These are phyloP conservation scores for Epichloe bromicola DNA, from an alignment of 2,329 filamentous ascomycete species.

Conservation along the genomic window DNA sequence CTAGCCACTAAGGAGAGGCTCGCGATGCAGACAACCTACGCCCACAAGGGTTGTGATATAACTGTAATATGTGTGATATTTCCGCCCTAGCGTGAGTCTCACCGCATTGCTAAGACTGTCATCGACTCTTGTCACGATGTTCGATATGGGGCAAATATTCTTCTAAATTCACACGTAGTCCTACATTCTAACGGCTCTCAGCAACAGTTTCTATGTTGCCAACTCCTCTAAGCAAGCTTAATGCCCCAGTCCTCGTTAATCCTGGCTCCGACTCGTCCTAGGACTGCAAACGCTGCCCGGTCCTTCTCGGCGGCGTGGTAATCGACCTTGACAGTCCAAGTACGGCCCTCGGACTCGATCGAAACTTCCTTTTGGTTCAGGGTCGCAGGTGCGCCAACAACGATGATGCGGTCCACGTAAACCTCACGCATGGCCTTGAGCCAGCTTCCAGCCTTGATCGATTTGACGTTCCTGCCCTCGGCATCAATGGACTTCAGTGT, in stretches of 20 bases:
- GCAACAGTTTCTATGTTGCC: background rate
- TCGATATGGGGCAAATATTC: too few species aligned
- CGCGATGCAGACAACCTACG: too few species aligned
- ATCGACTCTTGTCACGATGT: too few species aligned
- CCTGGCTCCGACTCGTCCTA: conserved; percentile 37
- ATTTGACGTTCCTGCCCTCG: conserved; percentile 37
- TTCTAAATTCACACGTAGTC: background rate
- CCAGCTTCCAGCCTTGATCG: conserved; percentile 52
- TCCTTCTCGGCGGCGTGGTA: conserved; percentile 38
- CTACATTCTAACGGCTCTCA: background rate
- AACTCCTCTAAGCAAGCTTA: conserved; percentile 13
- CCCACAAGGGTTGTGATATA: too few species aligned
- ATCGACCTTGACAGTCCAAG: conserved; percentile 45
- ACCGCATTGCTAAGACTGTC: too few species aligned
- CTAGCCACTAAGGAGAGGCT: too few species aligned
- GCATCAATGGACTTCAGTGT: conserved; percentile 59
- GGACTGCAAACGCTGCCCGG: conserved; percentile 37
- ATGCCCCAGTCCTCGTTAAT: conserved; percentile 43
- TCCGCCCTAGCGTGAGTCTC: too few species aligned
- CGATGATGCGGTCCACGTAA: conserved; percentile 66
- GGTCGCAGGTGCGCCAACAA: conserved; percentile 62
- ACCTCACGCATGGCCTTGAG: conserved; percentile 69
- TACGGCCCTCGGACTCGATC: conserved; percentile 39
- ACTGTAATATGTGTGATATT: too few species aligned
- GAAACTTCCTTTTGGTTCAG: conserved; percentile 56